These are phyloP conservation scores for Fomes fomentarius DNA, from an alignment of 1,284 basidiomycete species.

Conservation along the genomic window DNA sequence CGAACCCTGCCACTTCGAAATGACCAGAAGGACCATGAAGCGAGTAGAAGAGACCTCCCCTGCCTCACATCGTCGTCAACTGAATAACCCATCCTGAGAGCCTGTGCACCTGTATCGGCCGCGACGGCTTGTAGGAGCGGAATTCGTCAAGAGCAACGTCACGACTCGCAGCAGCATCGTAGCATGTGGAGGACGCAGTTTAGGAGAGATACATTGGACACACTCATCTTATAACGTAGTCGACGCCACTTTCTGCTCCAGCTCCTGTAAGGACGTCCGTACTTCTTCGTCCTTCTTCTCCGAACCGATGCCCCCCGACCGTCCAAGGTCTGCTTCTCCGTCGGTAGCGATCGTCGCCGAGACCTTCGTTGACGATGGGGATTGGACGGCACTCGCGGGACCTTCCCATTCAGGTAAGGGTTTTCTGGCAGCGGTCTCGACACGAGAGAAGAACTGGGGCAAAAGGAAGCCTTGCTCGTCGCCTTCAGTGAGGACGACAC, in stretches of 20 bases:
- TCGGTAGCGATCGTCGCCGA: background rate
- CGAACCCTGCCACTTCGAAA: too few relatives aligned
- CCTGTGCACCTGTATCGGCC: too few relatives aligned
- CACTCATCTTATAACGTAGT: slow-evolving; percentile 9
- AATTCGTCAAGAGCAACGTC: too few relatives aligned
- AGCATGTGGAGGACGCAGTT: too few relatives aligned
- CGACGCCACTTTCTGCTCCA: slow-evolving; percentile 10
- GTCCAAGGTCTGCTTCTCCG: background rate
- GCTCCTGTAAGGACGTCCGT: slow-evolving; percentile 1
- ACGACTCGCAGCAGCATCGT: too few relatives aligned
- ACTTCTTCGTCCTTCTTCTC: slow-evolving; percentile 7
- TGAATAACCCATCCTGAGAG: too few relatives aligned
- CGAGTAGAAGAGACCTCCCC: too few relatives aligned
- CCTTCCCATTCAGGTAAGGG: slow-evolving; percentile 40
- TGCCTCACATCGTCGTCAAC: too few relatives aligned
- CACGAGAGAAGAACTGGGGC: slow-evolving; percentile 64
- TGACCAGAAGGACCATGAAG: too few relatives aligned
- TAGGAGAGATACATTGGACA: too few relatives aligned
- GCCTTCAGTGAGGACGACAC: slow-evolving; percentile 83
- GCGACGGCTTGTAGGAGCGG: too few relatives aligned
- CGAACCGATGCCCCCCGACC: slow-evolving; percentile 5
- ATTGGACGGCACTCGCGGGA: slow-evolving; percentile 2
- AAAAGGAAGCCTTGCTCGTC: slow-evolving; percentile 57
- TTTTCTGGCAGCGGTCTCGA: slow-evolving; percentile 45
- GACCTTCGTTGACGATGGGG: background rate